Evolutionary conservation across 495 filamentous ascomycete species (phyloP).

Genomic region (Cercophora scortea): DNA sequence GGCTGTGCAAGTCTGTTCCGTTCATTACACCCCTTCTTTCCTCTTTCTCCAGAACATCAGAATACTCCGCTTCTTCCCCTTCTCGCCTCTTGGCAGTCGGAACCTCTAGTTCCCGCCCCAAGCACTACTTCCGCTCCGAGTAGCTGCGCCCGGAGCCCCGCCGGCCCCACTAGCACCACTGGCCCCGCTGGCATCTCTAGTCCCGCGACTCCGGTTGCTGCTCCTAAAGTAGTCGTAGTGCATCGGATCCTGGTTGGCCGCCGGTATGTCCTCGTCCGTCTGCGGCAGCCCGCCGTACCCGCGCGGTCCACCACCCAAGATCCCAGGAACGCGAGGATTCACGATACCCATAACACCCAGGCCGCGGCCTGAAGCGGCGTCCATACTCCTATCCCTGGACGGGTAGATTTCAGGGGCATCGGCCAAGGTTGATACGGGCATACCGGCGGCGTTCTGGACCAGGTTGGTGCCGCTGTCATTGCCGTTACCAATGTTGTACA

Average conservation of each 20-base stretch:
- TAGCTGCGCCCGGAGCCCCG: conserved; percentile 10
- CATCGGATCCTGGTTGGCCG: conserved; percentile 9
- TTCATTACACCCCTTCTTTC: too few species aligned
- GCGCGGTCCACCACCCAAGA: conserved; percentile 43
- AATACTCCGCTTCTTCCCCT: too few species aligned
- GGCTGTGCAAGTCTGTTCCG: too few species aligned
- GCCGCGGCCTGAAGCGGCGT: conserved; percentile 9
- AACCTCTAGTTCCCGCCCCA: conserved; percentile 20
- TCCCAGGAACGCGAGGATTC: conserved; percentile 26
- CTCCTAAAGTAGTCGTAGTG: conserved; percentile 32
- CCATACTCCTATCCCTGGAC: conserved; percentile 26
- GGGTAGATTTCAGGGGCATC: conserved; percentile 8
- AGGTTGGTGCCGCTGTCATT: conserved; percentile 40
- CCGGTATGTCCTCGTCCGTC: conserved; percentile 25
- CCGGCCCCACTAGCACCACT: background rate
- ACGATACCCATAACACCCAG: conserved; percentile 5
- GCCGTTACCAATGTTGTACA: conserved; percentile 34
- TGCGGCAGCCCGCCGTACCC: conserved; percentile 48
- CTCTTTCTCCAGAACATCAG: too few species aligned
- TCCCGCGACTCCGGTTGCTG: conserved; percentile 5
- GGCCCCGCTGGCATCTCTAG: conserved; percentile 3
- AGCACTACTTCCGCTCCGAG: conserved; percentile 6
- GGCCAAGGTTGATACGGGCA: conserved; percentile 26
- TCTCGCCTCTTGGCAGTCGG: background rate
- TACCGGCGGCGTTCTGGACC: conserved; percentile 31